phyloP scores from a whole-genome alignment of 2,329 filamentous ascomycete species.

The Pyricularia pennisetigena region DNA sequence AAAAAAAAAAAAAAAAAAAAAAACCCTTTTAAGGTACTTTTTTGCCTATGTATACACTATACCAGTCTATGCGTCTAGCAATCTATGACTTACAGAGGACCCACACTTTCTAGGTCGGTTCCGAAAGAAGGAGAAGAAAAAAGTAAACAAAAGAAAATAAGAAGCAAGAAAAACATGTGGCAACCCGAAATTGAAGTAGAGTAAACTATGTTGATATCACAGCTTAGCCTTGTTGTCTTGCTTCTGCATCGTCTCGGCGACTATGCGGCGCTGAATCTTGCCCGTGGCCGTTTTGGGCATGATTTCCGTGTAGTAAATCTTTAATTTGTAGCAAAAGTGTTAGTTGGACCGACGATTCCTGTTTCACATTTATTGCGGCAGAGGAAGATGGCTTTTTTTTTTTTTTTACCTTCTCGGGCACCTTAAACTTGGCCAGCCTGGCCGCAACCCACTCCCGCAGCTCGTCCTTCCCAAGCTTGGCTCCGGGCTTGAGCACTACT shows the following conservation, averaged over 20 bases:
- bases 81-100: background rate
- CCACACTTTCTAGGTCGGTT: background rate
- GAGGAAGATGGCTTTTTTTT: background rate
- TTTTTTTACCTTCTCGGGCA: slow-evolving; percentile 62
- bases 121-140: background rate
- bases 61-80: background rate
- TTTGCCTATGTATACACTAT: background rate
- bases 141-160: background rate
- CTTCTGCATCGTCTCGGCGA: slow-evolving; percentile 78
- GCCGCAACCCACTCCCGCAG: slow-evolving; percentile 60
- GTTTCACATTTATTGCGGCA: background rate
- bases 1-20: background rate
- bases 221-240: slow-evolving; percentile 45
- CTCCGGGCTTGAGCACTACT: slow-evolving; percentile 60
- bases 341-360: background rate
- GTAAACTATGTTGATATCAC: slow-evolving; percentile 20
- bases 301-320: slow-evolving; percentile 71
- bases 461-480: slow-evolving; percentile 45
- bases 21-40: background rate
- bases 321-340: background rate
- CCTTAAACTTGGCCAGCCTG: slow-evolving; percentile 72
- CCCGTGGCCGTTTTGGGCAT: slow-evolving; percentile 93
- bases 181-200: background rate
- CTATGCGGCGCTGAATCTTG: slow-evolving; percentile 77
- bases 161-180: background rate